phyloP scores from a whole-genome alignment of 2,329 filamentous ascomycete genomes.

The Endoconidiophora polonica region DNA sequence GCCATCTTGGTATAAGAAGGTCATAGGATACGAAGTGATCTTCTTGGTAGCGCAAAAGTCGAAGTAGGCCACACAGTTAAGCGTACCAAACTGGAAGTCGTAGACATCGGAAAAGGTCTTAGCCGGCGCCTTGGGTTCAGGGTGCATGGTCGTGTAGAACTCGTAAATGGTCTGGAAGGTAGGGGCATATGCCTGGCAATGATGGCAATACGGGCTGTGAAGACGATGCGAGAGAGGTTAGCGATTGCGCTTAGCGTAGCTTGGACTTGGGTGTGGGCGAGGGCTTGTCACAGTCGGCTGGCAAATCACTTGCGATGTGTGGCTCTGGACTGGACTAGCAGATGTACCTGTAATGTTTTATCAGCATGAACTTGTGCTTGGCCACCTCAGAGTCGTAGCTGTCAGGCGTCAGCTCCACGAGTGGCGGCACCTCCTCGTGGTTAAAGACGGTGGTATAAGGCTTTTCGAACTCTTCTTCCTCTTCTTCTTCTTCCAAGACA shows the following conservation, averaged over 20 bases:
- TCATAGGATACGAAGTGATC: slow-evolving; percentile 57
- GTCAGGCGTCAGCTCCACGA: slow-evolving; percentile 41
- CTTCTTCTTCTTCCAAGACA: slow-evolving; percentile 23
- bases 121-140: slow-evolving; percentile 39
- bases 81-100: slow-evolving; percentile 68
- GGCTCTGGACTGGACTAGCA: neutral
- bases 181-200: slow-evolving; percentile 68
- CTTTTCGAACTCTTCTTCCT: slow-evolving; percentile 14
- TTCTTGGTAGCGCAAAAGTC: slow-evolving; percentile 57
- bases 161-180: slow-evolving; percentile 87
- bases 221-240: slow-evolving; percentile 16
- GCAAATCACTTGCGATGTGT: neutral
- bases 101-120: slow-evolving; percentile 63
- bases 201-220: slow-evolving; percentile 42
- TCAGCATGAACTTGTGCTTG: slow-evolving; percentile 33
- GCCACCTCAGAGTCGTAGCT: slow-evolving; percentile 41
- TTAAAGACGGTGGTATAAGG: slow-evolving; percentile 43
- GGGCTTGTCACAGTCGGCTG: no score
- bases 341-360: slow-evolving; percentile 51
- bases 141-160: slow-evolving; percentile 79
- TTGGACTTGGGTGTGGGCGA: no score
- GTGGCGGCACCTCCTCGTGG: slow-evolving; percentile 46
- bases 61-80: slow-evolving; percentile 74
- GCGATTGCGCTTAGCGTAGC: neutral
- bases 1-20: slow-evolving; percentile 67